Evolutionary conservation across 768 basidiomycete genomes (phyloP), one percentile per base, ranked within the genome.

Genomic region (Boletus reticuloceps): DNA sequence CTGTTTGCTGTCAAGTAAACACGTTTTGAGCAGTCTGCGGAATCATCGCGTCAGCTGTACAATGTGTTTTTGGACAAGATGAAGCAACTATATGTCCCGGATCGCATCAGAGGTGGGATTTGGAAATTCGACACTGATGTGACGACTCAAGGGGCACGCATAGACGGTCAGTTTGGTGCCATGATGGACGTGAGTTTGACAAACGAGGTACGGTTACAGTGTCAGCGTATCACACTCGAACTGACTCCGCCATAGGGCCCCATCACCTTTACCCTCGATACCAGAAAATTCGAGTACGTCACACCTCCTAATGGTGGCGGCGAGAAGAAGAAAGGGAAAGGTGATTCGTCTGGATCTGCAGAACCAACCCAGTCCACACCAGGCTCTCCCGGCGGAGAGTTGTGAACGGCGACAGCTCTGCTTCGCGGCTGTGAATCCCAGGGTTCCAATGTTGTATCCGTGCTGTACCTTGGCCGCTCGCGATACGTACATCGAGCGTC

Each of bases 141-240:
- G 36, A 44, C 9, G 32, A 56, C 54, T 54, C 50, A 29, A 20
- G 19, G 0, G 3, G 43, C 7, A 11, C 13, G 25, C 12, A 37
- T 57, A 95, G 94, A 98, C 69, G 94, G 94, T n/a, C 79, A 77
- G 61, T 97, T 98, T 67, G 94, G 94, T 32, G 94, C 94, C 6
- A 96, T 96, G 94, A 98, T 98, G 94, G 82, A 85, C 54, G 91
- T 98, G 50, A 82, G 77, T 58, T 72, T 96, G 53, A 87, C 81
- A 20, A 98, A 98, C 68, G 94, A 98, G 76, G 93, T 91, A 69
- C 39, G 77, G 63, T 53, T 47, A 31, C 40, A 6, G 29, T 6
- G 17, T 22, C 31, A n/a, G 36, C 19, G 10, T 14, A 17, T 51
- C 34, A 36, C 51, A 27, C 43, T 47, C 31, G 39, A 20, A 38